Evolutionary conservation across 1,284 basidiomycete genomes (phyloP), one percentile per base, ranked within the genome.

Genomic region (Boletus mariae): DNA sequence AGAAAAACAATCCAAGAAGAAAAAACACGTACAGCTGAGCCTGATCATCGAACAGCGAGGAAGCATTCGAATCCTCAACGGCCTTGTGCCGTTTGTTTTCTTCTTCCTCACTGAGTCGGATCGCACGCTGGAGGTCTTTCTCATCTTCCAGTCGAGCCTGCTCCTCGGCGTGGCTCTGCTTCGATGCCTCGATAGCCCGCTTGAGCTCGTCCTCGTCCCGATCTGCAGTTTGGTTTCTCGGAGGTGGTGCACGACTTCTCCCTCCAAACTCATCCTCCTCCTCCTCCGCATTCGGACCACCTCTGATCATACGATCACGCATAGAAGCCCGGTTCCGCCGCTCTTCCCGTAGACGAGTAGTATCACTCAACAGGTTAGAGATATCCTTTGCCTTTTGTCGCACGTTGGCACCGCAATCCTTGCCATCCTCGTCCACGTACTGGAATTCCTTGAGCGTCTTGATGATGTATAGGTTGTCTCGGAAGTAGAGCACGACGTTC

Each of bases 361-460:
- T 90, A 68, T 99, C 97, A 68, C 85, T 80, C n/a, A 99, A 80
- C 7, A 99, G 81, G 67, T 95, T 95, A 38, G 94, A 96, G 71
- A 99, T 98, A 66, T 99, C 97, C 72, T 99, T 99, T 11, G 97
- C 97, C 76, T 99, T 99, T 70, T 98, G 96, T 38, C 97, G 87
- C 20, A 99, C 96, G 71, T 99, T 99, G 45, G 94, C 93, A 45
- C 97, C 97, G 68, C 98, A 95, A 68, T 99, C 97, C 72, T 97
- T 97, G 56, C 90, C 91, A 52, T 90, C 86, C 67, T 99, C 97
- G 72, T 99, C 97, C 57, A 98, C 75, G 68, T 88, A 98, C 65
- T 98, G 95, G 74, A 99, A 99, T 73, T 99, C 97, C 71, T 98
- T 98, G 59, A 99, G 83, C 1, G 96, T 99, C 79, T 99, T 99